A percentile compares a stretch with the other conserved stretches of the same genome.
Conservation (phyloP, 306 rosid species). For the Acmispon strigosus region DNA sequence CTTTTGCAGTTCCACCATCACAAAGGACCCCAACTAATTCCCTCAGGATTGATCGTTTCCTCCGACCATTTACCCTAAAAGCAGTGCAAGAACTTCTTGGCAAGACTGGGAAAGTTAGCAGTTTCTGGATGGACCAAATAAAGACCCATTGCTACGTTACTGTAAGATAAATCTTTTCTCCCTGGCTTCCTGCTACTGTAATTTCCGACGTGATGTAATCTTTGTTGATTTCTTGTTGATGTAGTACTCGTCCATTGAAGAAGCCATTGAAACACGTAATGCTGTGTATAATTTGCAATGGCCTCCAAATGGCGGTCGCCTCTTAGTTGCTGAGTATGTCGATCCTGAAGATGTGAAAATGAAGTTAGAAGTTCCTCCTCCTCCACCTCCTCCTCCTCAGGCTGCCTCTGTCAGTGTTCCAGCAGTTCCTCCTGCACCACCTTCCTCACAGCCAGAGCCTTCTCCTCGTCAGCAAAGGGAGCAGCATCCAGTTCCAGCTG, state of each 20-base stretch:
- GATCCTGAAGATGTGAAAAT: constrained; percentile 82
- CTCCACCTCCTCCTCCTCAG: constrained; percentile 28
- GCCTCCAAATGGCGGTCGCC: constrained; percentile 98
- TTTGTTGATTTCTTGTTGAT: constrained; percentile 12
- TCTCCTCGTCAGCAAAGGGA: constrained; percentile 38
- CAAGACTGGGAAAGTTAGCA: constrained; percentile 64
- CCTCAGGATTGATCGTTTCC: constrained; percentile 74
- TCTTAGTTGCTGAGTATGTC: constrained; percentile 72
- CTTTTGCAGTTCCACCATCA: constrained; percentile 77
- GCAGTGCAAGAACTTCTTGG: constrained; percentile 95
- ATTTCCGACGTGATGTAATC: not conserved
- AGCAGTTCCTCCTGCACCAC: constrained; percentile 33
- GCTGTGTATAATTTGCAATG: constrained; percentile 90
- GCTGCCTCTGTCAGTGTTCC: constrained; percentile 48
- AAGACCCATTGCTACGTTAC: constrained; percentile 99
- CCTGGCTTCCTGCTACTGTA: not conserved
- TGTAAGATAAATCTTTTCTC: constrained; percentile 41
- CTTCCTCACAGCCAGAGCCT: constrained; percentile 40
- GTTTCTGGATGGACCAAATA: constrained; percentile 99
- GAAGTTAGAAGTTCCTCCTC: constrained; percentile 54
- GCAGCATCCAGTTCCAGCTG: constrained; percentile 27
- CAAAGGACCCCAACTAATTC: constrained; percentile 73
- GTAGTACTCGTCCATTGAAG: constrained; percentile 78
- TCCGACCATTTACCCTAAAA: constrained; percentile 95
- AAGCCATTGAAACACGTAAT: constrained; percentile 82